A percentile compares a stretch with the other conserved stretches of the same genome.
Evolutionary conservation across 345 rosid species (phyloP).

Genomic region (Pelargonium nanum): DNA sequence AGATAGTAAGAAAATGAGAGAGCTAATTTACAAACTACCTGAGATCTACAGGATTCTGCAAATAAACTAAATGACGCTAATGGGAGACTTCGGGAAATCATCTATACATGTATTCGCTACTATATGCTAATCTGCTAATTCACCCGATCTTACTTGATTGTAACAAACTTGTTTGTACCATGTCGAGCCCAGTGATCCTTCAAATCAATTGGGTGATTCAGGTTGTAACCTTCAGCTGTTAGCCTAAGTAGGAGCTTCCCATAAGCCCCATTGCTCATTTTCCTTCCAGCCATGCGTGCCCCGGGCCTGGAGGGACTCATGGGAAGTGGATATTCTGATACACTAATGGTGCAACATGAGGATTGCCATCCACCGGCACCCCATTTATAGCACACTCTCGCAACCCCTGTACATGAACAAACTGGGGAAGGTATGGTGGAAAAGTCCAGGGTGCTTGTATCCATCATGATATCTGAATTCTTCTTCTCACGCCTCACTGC

Average conservation of each 20-base stretch:
- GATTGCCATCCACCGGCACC: slow-evolving; percentile 72
- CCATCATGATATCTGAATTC: slow-evolving; percentile 30
- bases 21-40: neutral
- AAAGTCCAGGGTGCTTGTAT: slow-evolving; percentile 29
- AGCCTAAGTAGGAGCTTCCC: slow-evolving; percentile 45
- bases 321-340: slow-evolving; percentile 55
- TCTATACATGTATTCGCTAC: too few relatives aligned
- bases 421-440: slow-evolving; percentile 49
- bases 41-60: neutral
- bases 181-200: slow-evolving; percentile 63
- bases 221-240: slow-evolving; percentile 45
- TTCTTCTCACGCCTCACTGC: slow-evolving; percentile 41
- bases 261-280: slow-evolving; percentile 70
- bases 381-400: slow-evolving; percentile 53
- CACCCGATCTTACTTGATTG: slow-evolving; percentile 33
- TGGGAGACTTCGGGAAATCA: neutral
- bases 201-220: slow-evolving; percentile 48
- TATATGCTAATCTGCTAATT: slow-evolving; percentile 1
- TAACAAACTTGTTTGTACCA: slow-evolving; percentile 65
- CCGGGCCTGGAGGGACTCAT: slow-evolving; percentile 45
- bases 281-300: slow-evolving; percentile 55
- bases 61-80: neutral
- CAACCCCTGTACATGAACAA: slow-evolving; percentile 55
- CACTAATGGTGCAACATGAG: slow-evolving; percentile 46
- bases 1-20: neutral